These are phyloP conservation scores for Pholiota adiposa DNA, from an alignment of 1,284 basidiomycete species.

Conservation along the genomic window DNA sequence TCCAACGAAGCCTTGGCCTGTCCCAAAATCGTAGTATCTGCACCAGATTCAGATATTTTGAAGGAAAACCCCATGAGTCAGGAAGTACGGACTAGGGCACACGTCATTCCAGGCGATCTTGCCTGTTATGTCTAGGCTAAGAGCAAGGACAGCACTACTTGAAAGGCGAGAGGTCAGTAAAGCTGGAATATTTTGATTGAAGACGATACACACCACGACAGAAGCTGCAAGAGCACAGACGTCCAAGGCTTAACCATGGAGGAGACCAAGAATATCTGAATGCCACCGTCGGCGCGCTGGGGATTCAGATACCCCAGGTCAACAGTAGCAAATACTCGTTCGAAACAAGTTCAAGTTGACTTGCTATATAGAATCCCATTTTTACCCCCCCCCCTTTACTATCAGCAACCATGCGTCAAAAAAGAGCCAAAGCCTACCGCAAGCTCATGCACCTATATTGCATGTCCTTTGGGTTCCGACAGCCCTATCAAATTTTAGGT, in stretches of 20 bases:
- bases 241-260: conserved; percentile 18
- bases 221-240: conserved; percentile 20
- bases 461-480: conserved; percentile 85
- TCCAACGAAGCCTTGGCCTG: conserved; percentile 65
- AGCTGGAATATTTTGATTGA: background rate
- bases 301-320: conserved; percentile 12
- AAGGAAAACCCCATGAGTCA: background rate
- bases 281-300: background rate
- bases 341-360: background rate
- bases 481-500: conserved; percentile 92
- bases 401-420: conserved; percentile 77
- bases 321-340: conserved; percentile 28
- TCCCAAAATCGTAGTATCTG: conserved; percentile 53
- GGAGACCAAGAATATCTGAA: background rate
- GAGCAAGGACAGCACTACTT: conserved; percentile 28
- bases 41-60: background rate
- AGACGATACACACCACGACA: conserved; percentile 20
- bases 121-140: conserved; percentile 60
- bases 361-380: background rate
- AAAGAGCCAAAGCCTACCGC: conserved; percentile 89
- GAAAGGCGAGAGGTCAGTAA: background rate
- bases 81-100: conserved; percentile 54
- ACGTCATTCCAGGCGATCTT: conserved; percentile 66
- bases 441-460: conserved; percentile 91
- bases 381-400: background rate